A percentile compares a stretch with the other conserved stretches of the same genome.
These are phyloP conservation scores for Dillenia suffruticosa DNA, from an alignment of 164 flowering plant species.

Conservation along the genomic window DNA sequence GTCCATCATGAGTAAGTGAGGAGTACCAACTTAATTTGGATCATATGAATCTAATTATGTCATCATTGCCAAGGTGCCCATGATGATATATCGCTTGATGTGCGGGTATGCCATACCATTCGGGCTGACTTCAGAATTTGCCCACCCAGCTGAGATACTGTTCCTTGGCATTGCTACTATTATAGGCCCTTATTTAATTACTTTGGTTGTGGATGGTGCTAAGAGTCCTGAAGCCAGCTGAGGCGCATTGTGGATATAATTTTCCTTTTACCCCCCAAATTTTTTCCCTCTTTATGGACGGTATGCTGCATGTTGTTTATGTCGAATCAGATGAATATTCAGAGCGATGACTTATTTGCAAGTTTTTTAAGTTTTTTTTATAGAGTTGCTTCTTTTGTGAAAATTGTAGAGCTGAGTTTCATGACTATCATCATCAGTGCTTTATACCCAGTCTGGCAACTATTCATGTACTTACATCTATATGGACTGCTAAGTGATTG, in stretches of 20 bases:
- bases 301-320: constrained; percentile 23
- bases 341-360: neutral
- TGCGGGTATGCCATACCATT: constrained; percentile 94
- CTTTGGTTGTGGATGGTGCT: constrained; percentile 96
- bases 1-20: constrained; percentile 94
- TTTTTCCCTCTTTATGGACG: constrained; percentile 90
- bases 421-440: constrained; percentile 98
- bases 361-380: neutral
- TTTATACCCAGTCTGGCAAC: constrained; percentile 94
- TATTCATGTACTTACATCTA: constrained; percentile 89
- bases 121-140: constrained; percentile 98
- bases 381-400: too few species aligned
- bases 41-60: neutral
- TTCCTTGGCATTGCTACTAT: constrained; percentile 98
- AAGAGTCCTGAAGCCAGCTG: constrained; percentile 95
- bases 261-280: constrained; percentile 94
- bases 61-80: neutral
- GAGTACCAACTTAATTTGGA: neutral
- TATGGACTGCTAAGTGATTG: constrained; percentile 83
- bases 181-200: constrained; percentile 92
- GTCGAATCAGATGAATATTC: neutral
- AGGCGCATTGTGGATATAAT: constrained; percentile 98
- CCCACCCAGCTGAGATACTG: constrained; percentile 97
- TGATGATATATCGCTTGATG: neutral
- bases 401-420: constrained; percentile 79